A percentile compares a stretch with the other conserved stretches of the same genome.
These are phyloP conservation scores for Erythrobasidium hasegawianum DNA, from an alignment of 1,284 basidiomycete species.

Conservation along the genomic window DNA sequence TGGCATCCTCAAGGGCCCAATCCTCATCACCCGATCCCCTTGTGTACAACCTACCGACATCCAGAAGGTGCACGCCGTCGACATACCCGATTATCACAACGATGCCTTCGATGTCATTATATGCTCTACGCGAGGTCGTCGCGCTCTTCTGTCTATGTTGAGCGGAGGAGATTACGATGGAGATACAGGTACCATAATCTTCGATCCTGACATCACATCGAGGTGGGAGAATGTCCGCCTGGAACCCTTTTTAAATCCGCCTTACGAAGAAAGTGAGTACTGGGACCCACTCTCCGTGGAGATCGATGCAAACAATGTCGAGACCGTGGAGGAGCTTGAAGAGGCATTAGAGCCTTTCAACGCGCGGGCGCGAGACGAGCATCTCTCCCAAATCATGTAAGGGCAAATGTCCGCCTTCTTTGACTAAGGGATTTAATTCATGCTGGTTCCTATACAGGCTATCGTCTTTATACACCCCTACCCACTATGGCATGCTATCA, in stretches of 20 bases:
- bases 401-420: too few relatives aligned
- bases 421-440: too few relatives aligned
- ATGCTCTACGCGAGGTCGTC: constrained; percentile 41
- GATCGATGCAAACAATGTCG: too few relatives aligned
- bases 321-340: too few relatives aligned
- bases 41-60: constrained; percentile 46
- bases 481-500: constrained; percentile 26
- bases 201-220: too few relatives aligned
- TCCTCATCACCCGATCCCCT: constrained; percentile 44
- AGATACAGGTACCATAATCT: background rate
- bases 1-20: constrained; percentile 41
- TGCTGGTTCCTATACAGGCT: too few relatives aligned
- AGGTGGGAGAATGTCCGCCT: too few relatives aligned
- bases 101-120: constrained; percentile 44
- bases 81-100: constrained; percentile 38
- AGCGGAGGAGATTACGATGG: constrained; percentile 47
- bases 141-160: constrained; percentile 42
- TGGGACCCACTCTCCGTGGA: too few relatives aligned
- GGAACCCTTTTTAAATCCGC: too few relatives aligned
- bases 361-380: background rate
- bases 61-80: constrained; percentile 43
- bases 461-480: constrained; percentile 14
- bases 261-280: too few relatives aligned
- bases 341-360: too few relatives aligned
- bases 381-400: background rate